Base-by-base conservation (phyloP, 1,284 basidiomycete species). In the Fomes fomentarius region DNA sequence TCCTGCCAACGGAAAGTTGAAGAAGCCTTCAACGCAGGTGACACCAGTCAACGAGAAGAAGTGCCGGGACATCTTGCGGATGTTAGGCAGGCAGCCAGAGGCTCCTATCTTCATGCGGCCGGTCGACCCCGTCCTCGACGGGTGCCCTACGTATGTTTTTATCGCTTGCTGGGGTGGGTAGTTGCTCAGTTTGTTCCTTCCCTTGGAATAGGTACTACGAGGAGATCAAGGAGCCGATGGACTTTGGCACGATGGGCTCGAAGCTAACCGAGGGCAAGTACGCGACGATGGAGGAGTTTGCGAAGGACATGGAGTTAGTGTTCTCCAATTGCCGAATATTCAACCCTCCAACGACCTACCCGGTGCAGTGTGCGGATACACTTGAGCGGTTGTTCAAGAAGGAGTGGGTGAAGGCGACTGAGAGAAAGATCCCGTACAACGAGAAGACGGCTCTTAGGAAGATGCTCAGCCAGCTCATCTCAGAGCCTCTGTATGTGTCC, bases 161-260 rank as follows among this genome's bases (percentile, higher is more conserved):
- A 28, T 22, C 22, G 5, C 26, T 14, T 21, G 22, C 14, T n/a
- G n/a, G n/a, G n/a, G n/a, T n/a, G n/a, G n/a, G n/a, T n/a, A 19
- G 38, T 47, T 35, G 50, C 59, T 44, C 44, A 17, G 34, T 28
- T 54, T 37, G 7, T 49, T 63, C 17, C 59, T 24, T 17, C 22
- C 28, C 17, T 10, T 11, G 35, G 30, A 61, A 24, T 62, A 96
- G 93, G 15, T 99, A 99, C 70, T 86, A 91, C 54, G 86, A 97
- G 10, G 97, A 98, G 74, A 98, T 99, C 69, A 78, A 84, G 61
- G 74, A 90, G 59, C 97, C 97, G 6, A 99, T 98, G 94, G 96
- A 99, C 73, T 87, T 98, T 51, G 85, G 85, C 10, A 97, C 96
- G 10, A 93, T 98, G 67, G 71, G 73, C 31, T 77, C 76, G 45